Conservation (phyloP, 2,329 filamentous ascomycete species). For the Alternaria alternata region DNA sequence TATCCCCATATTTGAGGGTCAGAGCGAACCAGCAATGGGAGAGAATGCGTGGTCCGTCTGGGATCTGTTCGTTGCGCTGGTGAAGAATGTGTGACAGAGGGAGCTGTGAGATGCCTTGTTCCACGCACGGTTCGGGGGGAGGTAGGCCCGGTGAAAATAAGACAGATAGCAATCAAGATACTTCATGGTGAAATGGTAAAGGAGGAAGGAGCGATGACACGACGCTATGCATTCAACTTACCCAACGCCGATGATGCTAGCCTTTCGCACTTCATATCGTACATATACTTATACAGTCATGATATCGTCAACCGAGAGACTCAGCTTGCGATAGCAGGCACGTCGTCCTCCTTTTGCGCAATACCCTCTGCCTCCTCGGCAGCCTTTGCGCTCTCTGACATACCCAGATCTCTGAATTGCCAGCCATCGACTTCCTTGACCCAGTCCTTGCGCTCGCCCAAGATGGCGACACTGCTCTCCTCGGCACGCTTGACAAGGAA, state of each 20-base stretch:
- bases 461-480: slow-evolving; percentile 72
- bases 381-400: slow-evolving; percentile 49
- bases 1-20: slow-evolving; percentile 13
- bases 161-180: not conserved
- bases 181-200: not conserved
- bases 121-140: not conserved
- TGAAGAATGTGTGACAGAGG: slow-evolving; percentile 16
- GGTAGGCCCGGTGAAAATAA: not conserved
- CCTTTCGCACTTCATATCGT: slow-evolving; percentile 17
- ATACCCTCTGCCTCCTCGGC: slow-evolving; percentile 30
- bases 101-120: not conserved
- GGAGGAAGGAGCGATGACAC: slow-evolving; percentile 9
- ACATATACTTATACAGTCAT: slow-evolving; percentile 24
- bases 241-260: slow-evolving; percentile 23
- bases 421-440: slow-evolving; percentile 69
- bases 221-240: slow-evolving; percentile 25
- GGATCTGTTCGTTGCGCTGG: slow-evolving; percentile 44
- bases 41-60: slow-evolving; percentile 29
- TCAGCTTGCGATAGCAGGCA: slow-evolving; percentile 19
- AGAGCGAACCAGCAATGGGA: slow-evolving; percentile 36
- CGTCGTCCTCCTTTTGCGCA: slow-evolving; percentile 28
- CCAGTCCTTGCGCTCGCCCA: slow-evolving; percentile 86
- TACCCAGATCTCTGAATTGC: slow-evolving; percentile 77
- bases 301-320: not conserved
- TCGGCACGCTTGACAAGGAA: slow-evolving; percentile 76